Conservation (phyloP, 345 rosid species). For the Arabidopsis arenosa region DNA sequence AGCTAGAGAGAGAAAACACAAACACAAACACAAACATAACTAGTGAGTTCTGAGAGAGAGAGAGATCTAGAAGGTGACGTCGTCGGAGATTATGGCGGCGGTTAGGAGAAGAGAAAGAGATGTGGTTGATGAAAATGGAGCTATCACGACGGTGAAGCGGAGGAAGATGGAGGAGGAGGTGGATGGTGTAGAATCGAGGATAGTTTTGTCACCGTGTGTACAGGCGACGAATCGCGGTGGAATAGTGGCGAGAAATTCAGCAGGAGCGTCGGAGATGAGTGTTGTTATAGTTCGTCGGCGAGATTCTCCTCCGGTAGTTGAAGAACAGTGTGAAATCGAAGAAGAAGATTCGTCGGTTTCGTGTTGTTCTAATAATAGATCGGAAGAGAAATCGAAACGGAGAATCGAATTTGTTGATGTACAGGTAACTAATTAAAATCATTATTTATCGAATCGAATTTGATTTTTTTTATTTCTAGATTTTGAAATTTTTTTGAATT, state of each 20-base stretch:
- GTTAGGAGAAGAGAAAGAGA: constrained; percentile 40
- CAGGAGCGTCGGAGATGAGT: constrained; percentile 38
- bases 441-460: no score
- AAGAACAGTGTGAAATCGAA: constrained; percentile 26
- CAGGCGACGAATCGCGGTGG: constrained; percentile 34
- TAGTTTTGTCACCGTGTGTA: constrained; percentile 30
- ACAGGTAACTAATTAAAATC: background rate
- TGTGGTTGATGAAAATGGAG: constrained; percentile 11
- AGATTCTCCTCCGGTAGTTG: constrained; percentile 23
- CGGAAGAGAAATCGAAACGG: constrained; percentile 37
- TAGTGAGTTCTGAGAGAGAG: constrained; percentile 7
- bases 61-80: constrained; percentile 30
- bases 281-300: constrained; percentile 32
- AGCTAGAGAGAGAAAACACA: background rate
- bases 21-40: constrained; percentile 1
- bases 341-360: constrained; percentile 18
- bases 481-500: background rate
- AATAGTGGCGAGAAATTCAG: constrained; percentile 24
- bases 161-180: constrained; percentile 37
- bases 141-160: constrained; percentile 20
- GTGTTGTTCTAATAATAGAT: constrained; percentile 35
- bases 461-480: background rate
- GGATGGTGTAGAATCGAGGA: constrained; percentile 37
- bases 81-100: constrained; percentile 41
- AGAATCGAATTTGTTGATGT: constrained; percentile 33